Percentiles rank a stretch among this genome's conserved stretches.
phyloP scores from a whole-genome alignment of 2,329 filamentous ascomycete genomes.

The Curvularia verruculosa region DNA sequence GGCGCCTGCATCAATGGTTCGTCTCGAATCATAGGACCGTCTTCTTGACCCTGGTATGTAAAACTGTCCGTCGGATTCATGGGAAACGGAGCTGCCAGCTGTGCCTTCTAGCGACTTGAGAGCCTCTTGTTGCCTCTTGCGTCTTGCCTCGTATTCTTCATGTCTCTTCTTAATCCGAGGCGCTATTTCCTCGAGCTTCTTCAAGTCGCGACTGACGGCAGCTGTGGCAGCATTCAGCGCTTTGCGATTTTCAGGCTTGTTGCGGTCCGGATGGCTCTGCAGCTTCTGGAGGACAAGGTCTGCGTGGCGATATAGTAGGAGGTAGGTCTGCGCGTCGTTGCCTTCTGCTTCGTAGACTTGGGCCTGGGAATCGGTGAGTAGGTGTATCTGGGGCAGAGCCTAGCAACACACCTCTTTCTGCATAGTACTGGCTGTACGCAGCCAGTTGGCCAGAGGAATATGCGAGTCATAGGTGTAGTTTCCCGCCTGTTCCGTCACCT shows the following conservation, averaged over 20 bases:
- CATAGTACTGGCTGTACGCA: conserved; percentile 78
- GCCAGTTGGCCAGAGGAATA: conserved; percentile 80
- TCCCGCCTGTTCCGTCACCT: conserved; percentile 76
- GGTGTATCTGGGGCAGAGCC: background rate
- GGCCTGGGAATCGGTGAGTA: conserved; percentile 62
- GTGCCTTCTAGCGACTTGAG: conserved; percentile 36
- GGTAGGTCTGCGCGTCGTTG: conserved; percentile 85
- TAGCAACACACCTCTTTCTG: conserved; percentile 73
- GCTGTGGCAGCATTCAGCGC: conserved; percentile 63
- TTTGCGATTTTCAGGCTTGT: conserved; percentile 64
- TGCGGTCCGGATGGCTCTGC: conserved; percentile 75
- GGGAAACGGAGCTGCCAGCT: conserved; percentile 16
- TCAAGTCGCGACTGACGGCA: conserved; percentile 68
- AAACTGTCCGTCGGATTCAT: conserved; percentile 35
- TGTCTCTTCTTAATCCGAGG: conserved; percentile 76
- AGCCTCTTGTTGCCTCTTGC: conserved; percentile 32
- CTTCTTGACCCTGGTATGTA: conserved; percentile 19
- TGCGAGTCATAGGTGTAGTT: conserved; percentile 80
- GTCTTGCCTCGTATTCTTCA: conserved; percentile 53
- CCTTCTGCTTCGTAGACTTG: conserved; percentile 83
- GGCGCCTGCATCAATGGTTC: conserved; percentile 38
- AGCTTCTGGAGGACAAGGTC: conserved; percentile 80
- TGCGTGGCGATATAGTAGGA: conserved; percentile 89
- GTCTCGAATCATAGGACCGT: conserved; percentile 34
- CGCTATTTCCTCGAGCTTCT: conserved; percentile 77